These are phyloP conservation scores for Talaromyces marneffei DNA, from an alignment of 2,329 filamentous ascomycete species.

Conservation along the genomic window DNA sequence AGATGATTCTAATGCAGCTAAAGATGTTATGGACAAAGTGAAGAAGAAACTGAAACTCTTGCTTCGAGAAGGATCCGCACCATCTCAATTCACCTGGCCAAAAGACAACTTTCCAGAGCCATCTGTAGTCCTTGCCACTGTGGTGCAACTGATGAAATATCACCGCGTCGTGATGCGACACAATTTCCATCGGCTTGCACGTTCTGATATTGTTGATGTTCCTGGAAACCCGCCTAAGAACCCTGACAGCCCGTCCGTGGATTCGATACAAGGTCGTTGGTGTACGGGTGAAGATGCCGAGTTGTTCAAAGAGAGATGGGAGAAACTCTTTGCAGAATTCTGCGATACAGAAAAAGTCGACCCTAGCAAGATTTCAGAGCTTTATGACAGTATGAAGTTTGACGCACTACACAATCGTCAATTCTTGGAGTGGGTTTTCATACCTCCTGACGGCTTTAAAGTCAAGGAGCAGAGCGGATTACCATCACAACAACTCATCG, in stretches of 20 bases:
- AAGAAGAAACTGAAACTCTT: conserved; percentile 98
- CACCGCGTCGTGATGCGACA: conserved; percentile 91
- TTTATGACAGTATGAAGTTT: conserved; percentile 99
- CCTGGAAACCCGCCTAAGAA: background rate
- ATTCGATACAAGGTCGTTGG: conserved; percentile 81
- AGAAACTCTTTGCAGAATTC: conserved; percentile 95
- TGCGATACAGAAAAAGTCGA: conserved; percentile 97
- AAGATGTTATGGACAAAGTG: conserved; percentile 99
- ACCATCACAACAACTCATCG: conserved; percentile 5
- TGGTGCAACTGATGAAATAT: conserved; percentile 96
- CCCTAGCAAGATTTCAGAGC: conserved; percentile 95
- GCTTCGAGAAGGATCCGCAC: conserved; percentile 84
- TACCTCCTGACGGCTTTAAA: conserved; percentile 73
- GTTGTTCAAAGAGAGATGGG: conserved; percentile 93
- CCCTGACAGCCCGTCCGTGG: conserved; percentile 49
- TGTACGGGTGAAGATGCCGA: conserved; percentile 94
- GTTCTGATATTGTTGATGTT: conserved; percentile 46
- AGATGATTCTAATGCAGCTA: conserved; percentile 96
- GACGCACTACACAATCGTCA: conserved; percentile 94
- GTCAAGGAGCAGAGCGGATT: conserved; percentile 29
- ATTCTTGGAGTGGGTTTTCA: conserved; percentile 97
- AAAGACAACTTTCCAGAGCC: conserved; percentile 86
- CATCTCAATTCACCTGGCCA: conserved; percentile 97
- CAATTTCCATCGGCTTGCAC: conserved; percentile 78
- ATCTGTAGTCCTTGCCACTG: conserved; percentile 81